phyloP scores from a whole-genome alignment of 768 basidiomycete species.

The Macrolepiota albuminosa region DNA sequence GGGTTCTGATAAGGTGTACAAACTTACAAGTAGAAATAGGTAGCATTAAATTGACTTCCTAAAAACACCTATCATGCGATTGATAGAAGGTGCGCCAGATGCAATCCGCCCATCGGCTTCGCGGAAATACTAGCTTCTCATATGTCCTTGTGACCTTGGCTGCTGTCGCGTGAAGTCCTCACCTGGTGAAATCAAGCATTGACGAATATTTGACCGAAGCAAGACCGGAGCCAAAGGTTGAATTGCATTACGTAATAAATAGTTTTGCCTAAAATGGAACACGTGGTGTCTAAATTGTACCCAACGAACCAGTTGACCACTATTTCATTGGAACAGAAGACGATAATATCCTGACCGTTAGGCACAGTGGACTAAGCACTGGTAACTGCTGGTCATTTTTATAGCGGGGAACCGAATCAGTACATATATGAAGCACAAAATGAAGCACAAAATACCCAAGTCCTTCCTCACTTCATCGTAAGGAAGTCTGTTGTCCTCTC shows the following conservation, averaged over 20 bases:
- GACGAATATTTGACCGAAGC: not conserved
- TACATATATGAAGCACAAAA: too few species aligned
- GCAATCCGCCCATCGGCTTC: not conserved
- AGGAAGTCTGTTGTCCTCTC: not conserved
- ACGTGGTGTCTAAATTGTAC: too few species aligned
- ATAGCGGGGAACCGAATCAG: too few species aligned
- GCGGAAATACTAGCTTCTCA: constrained; percentile 4
- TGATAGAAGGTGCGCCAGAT: not conserved
- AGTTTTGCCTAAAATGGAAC: too few species aligned
- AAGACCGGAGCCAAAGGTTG: not conserved
- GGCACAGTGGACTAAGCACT: too few species aligned
- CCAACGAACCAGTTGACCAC: too few species aligned
- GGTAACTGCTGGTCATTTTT: too few species aligned
- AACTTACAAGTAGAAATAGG: not conserved
- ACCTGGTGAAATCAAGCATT: not conserved
- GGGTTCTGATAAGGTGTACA: not conserved
- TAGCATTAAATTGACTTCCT: not conserved
- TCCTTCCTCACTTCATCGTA: not conserved
- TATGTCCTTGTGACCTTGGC: not conserved
- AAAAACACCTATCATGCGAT: not conserved
- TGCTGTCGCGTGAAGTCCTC: not conserved
- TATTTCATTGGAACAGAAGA: too few species aligned
- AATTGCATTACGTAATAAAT: not conserved
- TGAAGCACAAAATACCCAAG: not conserved
- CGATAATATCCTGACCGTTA: too few species aligned